These are phyloP conservation scores for Populus alba DNA, from an alignment of 345 rosid genomes.

Conservation along the genomic window DNA sequence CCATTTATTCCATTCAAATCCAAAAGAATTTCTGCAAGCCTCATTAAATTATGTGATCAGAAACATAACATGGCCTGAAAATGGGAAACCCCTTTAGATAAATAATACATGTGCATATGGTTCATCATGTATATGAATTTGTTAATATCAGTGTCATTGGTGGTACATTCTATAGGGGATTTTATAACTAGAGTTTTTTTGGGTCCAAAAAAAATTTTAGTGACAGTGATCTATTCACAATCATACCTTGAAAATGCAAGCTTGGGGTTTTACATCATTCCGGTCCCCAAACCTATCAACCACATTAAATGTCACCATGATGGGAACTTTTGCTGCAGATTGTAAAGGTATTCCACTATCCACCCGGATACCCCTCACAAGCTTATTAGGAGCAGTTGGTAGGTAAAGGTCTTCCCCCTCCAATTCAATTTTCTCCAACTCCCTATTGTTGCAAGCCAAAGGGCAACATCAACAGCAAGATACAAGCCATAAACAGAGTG, in stretches of 20 bases:
- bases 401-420: constrained; percentile 85
- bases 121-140: neutral
- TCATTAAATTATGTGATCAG: neutral
- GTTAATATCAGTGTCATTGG: neutral
- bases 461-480: constrained; percentile 16
- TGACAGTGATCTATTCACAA: neutral
- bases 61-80: neutral
- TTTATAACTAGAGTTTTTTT: neutral
- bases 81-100: neutral
- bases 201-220: neutral
- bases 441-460: constrained; percentile 45
- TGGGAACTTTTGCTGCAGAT: constrained; percentile 98
- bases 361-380: constrained; percentile 79
- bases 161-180: neutral
- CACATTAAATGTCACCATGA: constrained; percentile 89
- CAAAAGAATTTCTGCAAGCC: neutral
- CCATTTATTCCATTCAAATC: neutral
- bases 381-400: constrained; percentile 90
- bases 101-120: neutral
- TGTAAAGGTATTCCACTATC: constrained; percentile 99
- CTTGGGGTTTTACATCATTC: constrained; percentile 68
- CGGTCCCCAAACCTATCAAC: constrained; percentile 74
- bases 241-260: constrained; percentile 95
- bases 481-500: constrained; percentile 1
- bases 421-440: constrained; percentile 88